Percentiles rank a stretch among this genome's conserved stretches.
These are phyloP conservation scores for Cochlearia excelsa DNA, from an alignment of 345 rosid genomes.

Conservation along the genomic window DNA sequence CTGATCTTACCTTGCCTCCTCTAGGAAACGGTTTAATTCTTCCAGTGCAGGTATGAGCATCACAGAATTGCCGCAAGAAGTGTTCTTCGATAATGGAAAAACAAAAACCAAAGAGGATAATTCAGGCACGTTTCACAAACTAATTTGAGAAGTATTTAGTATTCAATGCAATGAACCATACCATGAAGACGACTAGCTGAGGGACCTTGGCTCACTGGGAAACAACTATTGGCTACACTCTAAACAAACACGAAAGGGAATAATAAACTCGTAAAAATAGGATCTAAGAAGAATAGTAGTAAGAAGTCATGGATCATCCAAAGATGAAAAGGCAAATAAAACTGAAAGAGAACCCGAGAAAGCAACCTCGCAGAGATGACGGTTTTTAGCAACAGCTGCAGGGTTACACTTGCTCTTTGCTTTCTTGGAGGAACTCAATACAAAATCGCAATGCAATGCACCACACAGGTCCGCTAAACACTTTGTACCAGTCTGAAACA, in stretches of 20 bases:
- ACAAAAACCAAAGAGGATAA: constrained; percentile 10
- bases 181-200: constrained; percentile 89
- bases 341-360: constrained; percentile 7
- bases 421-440: constrained; percentile 58
- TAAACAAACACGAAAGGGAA: constrained; percentile 35
- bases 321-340: constrained; percentile 1
- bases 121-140: constrained; percentile 2
- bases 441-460: constrained; percentile 86
- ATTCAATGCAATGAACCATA: constrained; percentile 31
- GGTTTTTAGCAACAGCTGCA: constrained; percentile 79
- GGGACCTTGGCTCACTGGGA: constrained; percentile 70
- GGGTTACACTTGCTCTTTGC: constrained; percentile 76
- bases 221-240: constrained; percentile 89
- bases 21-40: constrained; percentile 58
- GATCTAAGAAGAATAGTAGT: neutral
- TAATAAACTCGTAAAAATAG: neutral
- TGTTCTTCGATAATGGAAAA: constrained; percentile 47
- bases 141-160: constrained; percentile 1
- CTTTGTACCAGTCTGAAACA: constrained; percentile 61
- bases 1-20: constrained; percentile 71
- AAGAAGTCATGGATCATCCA: constrained; percentile 10
- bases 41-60: constrained; percentile 78
- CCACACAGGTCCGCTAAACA: constrained; percentile 97
- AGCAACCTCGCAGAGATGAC: constrained; percentile 84
- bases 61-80: constrained; percentile 88